These are phyloP conservation scores for Tephrocybe sp. DNA, from an alignment of 768 basidiomycete species.

Conservation along the genomic window DNA sequence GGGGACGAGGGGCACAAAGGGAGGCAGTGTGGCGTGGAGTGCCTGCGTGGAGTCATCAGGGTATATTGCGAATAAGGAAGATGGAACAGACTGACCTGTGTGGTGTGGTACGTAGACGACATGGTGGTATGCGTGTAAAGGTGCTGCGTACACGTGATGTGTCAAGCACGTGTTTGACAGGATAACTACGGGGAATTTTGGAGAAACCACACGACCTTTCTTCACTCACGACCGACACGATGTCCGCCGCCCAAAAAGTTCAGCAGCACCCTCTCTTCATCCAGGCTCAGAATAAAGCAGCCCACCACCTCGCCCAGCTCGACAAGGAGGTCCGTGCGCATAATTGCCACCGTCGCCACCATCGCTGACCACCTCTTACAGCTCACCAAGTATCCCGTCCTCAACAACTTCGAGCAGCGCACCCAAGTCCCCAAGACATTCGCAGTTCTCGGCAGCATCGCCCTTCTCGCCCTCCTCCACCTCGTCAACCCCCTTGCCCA, in stretches of 20 bases:
- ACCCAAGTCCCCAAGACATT: constrained; percentile 94
- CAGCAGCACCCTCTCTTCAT: constrained; percentile 86
- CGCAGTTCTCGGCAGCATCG: constrained; percentile 71
- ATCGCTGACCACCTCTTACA: constrained; percentile 28
- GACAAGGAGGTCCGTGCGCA: constrained; percentile 85
- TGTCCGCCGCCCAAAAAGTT: constrained; percentile 82
- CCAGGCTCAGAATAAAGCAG: constrained; percentile 82
- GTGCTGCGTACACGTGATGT: constrained; percentile 15
- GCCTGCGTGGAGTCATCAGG: constrained; percentile 36
- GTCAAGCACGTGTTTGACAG: constrained; percentile 23
- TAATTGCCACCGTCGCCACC: not conserved
- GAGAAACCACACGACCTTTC: constrained; percentile 21
- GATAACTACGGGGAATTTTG: constrained; percentile 19
- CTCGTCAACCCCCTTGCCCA: constrained; percentile 89
- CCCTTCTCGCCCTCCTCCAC: constrained; percentile 72
- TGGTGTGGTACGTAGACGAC: constrained; percentile 48
- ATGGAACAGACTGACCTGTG: constrained; percentile 43
- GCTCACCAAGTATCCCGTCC: constrained; percentile 85
- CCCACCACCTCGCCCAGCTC: constrained; percentile 82
- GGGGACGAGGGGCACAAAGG: constrained; percentile 74
- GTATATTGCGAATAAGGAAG: constrained; percentile 22
- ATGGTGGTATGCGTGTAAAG: constrained; percentile 37
- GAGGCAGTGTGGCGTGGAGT: constrained; percentile 63
- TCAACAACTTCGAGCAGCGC: constrained; percentile 83
- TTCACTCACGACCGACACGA: constrained; percentile 31